Conservation (phyloP, 2,329 filamentous ascomycete genomes). For the Huntiella omanensis region DNA sequence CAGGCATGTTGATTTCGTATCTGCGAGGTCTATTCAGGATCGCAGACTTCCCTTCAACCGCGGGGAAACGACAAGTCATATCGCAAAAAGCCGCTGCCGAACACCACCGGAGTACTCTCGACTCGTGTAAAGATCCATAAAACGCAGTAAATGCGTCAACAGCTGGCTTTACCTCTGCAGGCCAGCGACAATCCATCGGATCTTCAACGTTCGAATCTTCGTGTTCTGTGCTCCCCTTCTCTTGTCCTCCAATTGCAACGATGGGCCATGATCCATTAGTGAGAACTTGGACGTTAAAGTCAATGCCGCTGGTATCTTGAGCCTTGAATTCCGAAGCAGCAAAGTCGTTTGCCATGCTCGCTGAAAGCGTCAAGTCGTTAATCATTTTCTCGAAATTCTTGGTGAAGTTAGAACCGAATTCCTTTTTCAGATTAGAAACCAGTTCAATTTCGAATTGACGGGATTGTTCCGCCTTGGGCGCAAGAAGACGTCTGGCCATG, state of each 20-base stretch:
- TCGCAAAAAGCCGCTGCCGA: constrained; percentile 60
- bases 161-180: constrained; percentile 2
- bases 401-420: constrained; percentile 87
- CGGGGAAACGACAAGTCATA: constrained; percentile 60
- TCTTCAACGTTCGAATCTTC: constrained; percentile 21
- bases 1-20: constrained; percentile 83
- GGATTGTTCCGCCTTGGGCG: constrained; percentile 65
- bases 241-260: constrained; percentile 55
- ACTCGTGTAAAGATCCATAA: constrained; percentile 74
- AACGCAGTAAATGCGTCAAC: constrained; percentile 50
- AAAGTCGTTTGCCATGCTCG: constrained; percentile 64
- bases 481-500: constrained; percentile 67
- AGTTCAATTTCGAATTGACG: constrained; percentile 89
- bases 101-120: constrained; percentile 73
- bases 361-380: constrained; percentile 79
- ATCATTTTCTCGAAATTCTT: constrained; percentile 93
- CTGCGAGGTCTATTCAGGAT: constrained; percentile 44
- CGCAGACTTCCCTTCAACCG: constrained; percentile 49
- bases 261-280: constrained; percentile 92
- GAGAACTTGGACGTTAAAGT: constrained; percentile 68
- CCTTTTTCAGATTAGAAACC: constrained; percentile 92
- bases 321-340: constrained; percentile 19
- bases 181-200: constrained; percentile 19
- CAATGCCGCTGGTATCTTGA: constrained; percentile 31
- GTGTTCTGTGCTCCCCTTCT: not conserved